Evolutionary conservation across 2,329 filamentous ascomycete species (phyloP), one percentile per base, ranked within the genome.

Genomic region (Cordyceps pruinosa): DNA sequence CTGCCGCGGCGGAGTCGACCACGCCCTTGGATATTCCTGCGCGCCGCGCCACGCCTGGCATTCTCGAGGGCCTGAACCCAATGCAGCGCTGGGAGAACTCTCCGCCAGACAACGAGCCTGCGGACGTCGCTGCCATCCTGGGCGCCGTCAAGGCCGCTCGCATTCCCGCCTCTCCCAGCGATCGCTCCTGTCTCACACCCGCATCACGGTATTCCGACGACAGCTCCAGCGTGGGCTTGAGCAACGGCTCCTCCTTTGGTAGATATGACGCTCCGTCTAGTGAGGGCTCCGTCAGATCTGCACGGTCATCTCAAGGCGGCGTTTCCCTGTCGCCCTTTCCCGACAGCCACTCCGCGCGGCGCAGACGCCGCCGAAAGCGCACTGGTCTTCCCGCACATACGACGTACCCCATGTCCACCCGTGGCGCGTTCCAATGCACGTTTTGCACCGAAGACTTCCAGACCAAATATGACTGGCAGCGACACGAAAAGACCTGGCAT

Each of bases 361-460:
- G 54, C 25, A 41, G 54, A 6, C 46, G 54, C 5, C 54, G 54
- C 10, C 35, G 54, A 2, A 57, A 57, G 46, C 45, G 54, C 12
- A 28, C 46, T 8, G 45, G 47, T 7, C 37, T 57, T 5, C 46
- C 54, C 23, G n/a, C 54, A 8, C 35, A 41, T 17, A 44, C 54
- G 10, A 19, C 54, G n/a, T 49, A 50, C 19, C 28, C 39, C 17
- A 32, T 15, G 6, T 19, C 80, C 2, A 41, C 19, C 15, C 53
- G 53, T n/a, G 53, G 53, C 45, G 44, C 53, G 15, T 85, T 80
- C 68, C 83, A 86, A 68, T 87, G 84, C 68, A 87, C 84, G 60
- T 87, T 87, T 74, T 87, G 84, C 67, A 85, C 84, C 5, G 83
- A 86, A 61, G 84, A 82, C 0, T 87, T 86, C 69, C 75, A 83